Evolutionary conservation across 2,329 filamentous ascomycete species (phyloP).

Genomic region (Cordyceps sp.): DNA sequence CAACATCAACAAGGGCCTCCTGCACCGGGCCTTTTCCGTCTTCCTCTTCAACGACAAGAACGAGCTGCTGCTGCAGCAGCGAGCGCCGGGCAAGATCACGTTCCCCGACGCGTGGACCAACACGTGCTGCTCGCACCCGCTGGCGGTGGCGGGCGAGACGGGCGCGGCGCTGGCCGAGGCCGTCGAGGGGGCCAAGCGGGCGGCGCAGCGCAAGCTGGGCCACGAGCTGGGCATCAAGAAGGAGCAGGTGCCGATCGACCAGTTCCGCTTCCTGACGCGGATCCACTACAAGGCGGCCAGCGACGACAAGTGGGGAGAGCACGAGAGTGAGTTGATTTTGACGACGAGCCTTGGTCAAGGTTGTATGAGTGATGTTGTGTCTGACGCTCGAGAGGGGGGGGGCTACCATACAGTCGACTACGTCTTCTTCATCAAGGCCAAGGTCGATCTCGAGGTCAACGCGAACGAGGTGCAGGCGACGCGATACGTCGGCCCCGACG

Average conservation of each 20-base stretch:
- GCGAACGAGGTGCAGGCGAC: slow-evolving; percentile 79
- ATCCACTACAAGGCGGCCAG: slow-evolving; percentile 98
- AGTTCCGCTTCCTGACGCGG: slow-evolving; percentile 86
- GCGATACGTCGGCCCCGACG: slow-evolving; percentile 66
- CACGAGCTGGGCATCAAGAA: slow-evolving; percentile 89
- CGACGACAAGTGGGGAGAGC: slow-evolving; percentile 96
- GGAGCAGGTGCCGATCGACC: slow-evolving; percentile 74
- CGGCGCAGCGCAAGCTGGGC: slow-evolving; percentile 81
- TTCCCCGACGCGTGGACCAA: slow-evolving; percentile 99
- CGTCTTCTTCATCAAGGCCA: slow-evolving; percentile 93
- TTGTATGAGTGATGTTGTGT: background rate
- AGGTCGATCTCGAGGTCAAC: slow-evolving; percentile 70
- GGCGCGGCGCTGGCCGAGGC: slow-evolving; percentile 67
- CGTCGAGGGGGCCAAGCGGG: slow-evolving; percentile 73
- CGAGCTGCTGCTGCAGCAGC: slow-evolving; percentile 85
- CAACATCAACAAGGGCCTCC: slow-evolving; percentile 89
- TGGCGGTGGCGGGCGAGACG: slow-evolving; percentile 82
- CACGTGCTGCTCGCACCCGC: slow-evolving; percentile 95
- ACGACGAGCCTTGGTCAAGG: too few relatives aligned
- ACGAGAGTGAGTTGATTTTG: slow-evolving; percentile 60
- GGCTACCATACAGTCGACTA: slow-evolving; percentile 58
- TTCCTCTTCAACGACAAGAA: slow-evolving; percentile 96
- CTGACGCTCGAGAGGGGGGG: too few relatives aligned
- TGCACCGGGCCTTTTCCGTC: slow-evolving; percentile 94
- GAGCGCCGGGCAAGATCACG: slow-evolving; percentile 92